Evolutionary conservation across 805 yeast genomes (phyloP), one percentile per base, ranked within the genome.

Genomic region (Candida tammaniensis): DNA sequence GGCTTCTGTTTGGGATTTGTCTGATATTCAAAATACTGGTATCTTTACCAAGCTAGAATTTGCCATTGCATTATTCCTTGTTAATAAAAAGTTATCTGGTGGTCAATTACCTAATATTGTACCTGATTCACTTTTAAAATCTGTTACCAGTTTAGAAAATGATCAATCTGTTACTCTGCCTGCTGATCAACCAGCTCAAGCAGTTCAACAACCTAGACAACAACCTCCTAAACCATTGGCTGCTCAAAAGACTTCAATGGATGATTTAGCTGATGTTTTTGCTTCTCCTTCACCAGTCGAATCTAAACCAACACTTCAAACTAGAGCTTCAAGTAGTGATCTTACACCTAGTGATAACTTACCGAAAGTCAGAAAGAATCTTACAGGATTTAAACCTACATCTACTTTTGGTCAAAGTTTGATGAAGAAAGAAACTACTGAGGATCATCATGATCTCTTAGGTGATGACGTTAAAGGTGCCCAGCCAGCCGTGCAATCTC

Each of bases 1-100:
- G 43, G 98, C 98, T 1, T 64, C 78, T 16, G 80, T 91, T 27
- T 93, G 99, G 99, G 98, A 93, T 60, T 70, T 93, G 47, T 78
- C 98, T 7, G 97, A 93, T 56, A 73, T 87, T 42, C 83, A 86
- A 46, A 87, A 87, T 57, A 78, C 85, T 27, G 97, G 96, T 17
- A 73, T 73, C 26, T 87, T 93, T 52, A 72, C 86, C 31, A 78
- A 74, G 49, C 70, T 77, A 44, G 98, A 93, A 57, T 93, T 93
- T 57, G 80, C 94, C 3, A 82, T 93, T 52, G 97, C 98, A 12
- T 82, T 93, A 86, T 91, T 82, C 54, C 73, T 93, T 46, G 93
- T 93, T 7, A 94, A 88, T 60, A 85, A 82, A 59, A 82, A 76
- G 50, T 68, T 89, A 39, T 73, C 84, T 2, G 98, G 98, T 13